Conservation (phyloP, 106 monocot species). For the Dioscorea alata region DNA sequence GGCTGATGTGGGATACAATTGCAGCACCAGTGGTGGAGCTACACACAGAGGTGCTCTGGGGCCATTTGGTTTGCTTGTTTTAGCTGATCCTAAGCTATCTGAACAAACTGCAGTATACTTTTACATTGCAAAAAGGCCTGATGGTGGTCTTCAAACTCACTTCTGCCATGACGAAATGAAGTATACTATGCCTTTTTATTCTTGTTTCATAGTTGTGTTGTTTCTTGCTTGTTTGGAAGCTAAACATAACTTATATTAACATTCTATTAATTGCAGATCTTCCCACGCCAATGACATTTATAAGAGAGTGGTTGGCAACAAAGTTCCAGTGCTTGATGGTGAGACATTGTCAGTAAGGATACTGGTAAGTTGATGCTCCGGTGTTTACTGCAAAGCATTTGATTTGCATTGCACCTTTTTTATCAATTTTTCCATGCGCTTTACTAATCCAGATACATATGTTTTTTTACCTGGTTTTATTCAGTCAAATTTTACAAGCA, state of each 20-base stretch:
- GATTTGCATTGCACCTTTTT: not conserved
- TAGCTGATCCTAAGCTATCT: conserved; percentile 23
- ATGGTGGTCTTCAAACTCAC: conserved; percentile 35
- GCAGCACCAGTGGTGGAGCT: conserved; percentile 55
- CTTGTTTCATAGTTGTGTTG: not conserved
- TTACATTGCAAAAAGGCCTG: conserved; percentile 29
- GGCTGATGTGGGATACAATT: conserved; percentile 49
- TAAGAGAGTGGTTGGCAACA: conserved; percentile 62
- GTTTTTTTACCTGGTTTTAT: too few relatives aligned
- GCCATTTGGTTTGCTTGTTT: conserved; percentile 62
- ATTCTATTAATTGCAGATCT: conserved; percentile 11
- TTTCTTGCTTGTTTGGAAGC: too few relatives aligned
- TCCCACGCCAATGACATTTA: conserved; percentile 47
- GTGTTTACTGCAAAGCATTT: not conserved
- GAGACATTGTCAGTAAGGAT: conserved; percentile 49
- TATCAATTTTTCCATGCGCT: too few relatives aligned
- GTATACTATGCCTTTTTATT: conserved; percentile 7
- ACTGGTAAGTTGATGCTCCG: conserved; percentile 26
- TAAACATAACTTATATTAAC: too few relatives aligned
- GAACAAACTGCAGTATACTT: conserved; percentile 73
- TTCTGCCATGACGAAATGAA: conserved; percentile 66
- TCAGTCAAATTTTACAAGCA: too few relatives aligned
- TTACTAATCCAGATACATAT: too few relatives aligned
- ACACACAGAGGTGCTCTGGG: conserved; percentile 34
- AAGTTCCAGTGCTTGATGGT: conserved; percentile 48